These are phyloP conservation scores for Pyrenopolyporus hunteri DNA, from an alignment of 495 filamentous ascomycete genomes.

Conservation along the genomic window DNA sequence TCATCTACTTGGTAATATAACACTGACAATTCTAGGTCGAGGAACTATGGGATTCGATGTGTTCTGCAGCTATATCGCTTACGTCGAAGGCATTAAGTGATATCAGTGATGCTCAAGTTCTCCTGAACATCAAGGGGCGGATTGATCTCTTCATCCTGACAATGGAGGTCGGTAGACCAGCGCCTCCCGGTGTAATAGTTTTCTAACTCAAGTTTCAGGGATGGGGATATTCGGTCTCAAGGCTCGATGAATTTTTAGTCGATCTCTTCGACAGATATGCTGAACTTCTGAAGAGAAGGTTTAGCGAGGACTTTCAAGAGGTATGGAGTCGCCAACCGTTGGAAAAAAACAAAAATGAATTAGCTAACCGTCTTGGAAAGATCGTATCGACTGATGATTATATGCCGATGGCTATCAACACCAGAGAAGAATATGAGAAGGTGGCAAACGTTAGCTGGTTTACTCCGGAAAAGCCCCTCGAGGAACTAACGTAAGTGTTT, in stretches of 20 bases:
- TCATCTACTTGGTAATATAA: neutral
- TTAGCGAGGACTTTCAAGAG: slow-evolving; percentile 92
- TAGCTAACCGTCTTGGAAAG: slow-evolving; percentile 73
- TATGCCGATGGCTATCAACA: slow-evolving; percentile 97
- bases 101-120: slow-evolving; percentile 79
- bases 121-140: slow-evolving; percentile 90
- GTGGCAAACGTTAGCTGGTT: slow-evolving; percentile 95
- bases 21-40: slow-evolving; percentile 69
- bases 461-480: slow-evolving; percentile 73
- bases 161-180: slow-evolving; percentile 72
- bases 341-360: slow-evolving; percentile 67
- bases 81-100: slow-evolving; percentile 77
- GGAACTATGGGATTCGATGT: slow-evolving; percentile 98
- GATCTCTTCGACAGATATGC: slow-evolving; percentile 92
- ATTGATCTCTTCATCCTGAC: slow-evolving; percentile 96
- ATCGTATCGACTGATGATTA: slow-evolving; percentile 98
- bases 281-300: slow-evolving; percentile 85
- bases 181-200: neutral
- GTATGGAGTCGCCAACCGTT: slow-evolving; percentile 66
- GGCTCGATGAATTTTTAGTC: slow-evolving; percentile 81
- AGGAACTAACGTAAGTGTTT: slow-evolving; percentile 72
- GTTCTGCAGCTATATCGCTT: slow-evolving; percentile 78
- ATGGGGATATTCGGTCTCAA: slow-evolving; percentile 85
- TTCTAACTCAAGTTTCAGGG: slow-evolving; percentile 58
- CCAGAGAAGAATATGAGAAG: slow-evolving; percentile 89